A percentile compares a stretch with the other conserved stretches of the same genome.
Evolutionary conservation across 768 basidiomycete genomes (phyloP).

Genomic region (Boletus sp.): DNA sequence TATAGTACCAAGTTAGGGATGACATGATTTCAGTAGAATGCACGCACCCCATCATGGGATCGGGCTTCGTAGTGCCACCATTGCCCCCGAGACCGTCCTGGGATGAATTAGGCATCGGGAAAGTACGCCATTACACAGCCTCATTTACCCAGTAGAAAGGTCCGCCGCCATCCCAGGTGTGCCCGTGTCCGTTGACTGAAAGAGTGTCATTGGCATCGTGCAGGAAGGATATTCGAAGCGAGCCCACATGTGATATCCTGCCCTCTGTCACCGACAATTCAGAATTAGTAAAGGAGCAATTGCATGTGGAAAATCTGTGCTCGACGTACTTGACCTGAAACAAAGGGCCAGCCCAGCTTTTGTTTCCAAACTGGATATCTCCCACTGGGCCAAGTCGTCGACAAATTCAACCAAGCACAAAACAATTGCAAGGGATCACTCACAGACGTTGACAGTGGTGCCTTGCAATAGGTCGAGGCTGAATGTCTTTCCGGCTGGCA

Average conservation of each 20-base stretch:
- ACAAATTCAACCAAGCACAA: not conserved
- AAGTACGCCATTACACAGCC: not conserved
- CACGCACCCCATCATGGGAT: conserved; percentile 41
- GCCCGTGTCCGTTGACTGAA: conserved; percentile 39
- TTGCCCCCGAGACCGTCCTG: conserved; percentile 27
- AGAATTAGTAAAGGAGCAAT: not conserved
- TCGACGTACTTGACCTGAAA: conserved; percentile 45
- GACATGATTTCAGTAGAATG: not conserved
- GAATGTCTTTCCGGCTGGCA: conserved; percentile 52
- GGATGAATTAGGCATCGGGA: not conserved
- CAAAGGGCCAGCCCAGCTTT: conserved; percentile 51
- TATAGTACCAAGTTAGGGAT: conserved; percentile 9
- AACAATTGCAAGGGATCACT: conserved; percentile 16
- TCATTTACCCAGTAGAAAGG: conserved; percentile 40
- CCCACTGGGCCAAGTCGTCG: conserved; percentile 39
- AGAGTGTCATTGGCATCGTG: not conserved
- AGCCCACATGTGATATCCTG: conserved; percentile 45
- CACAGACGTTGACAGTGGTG: conserved; percentile 58
- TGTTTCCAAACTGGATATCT: conserved; percentile 54
- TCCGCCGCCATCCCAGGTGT: conserved; percentile 42
- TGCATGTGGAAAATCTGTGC: not conserved
- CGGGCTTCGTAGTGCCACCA: conserved; percentile 19
- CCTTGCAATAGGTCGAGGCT: conserved; percentile 43
- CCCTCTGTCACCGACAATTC: conserved; percentile 35
- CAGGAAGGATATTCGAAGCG: not conserved